phyloP scores from a whole-genome alignment of 257 asterid species.

The Gentiana dahurica region DNA sequence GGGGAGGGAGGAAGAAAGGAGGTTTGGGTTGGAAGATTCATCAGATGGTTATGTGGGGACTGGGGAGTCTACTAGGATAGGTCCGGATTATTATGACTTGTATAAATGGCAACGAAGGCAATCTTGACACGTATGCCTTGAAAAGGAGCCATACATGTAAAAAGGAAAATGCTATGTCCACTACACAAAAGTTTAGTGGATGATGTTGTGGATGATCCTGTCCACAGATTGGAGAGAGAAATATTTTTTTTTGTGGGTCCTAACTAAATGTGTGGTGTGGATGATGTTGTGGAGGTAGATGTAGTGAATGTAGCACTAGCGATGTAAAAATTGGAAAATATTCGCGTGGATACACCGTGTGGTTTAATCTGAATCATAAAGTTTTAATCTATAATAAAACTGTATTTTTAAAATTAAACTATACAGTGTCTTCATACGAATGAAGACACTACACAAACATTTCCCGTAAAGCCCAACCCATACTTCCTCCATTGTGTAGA shows the following conservation, averaged over 20 bases:
- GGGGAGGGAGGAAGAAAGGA: background rate
- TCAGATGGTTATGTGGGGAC: conserved; percentile 3
- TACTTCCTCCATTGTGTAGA: too few relatives aligned
- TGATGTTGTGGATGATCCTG: too few relatives aligned
- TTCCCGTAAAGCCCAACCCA: too few relatives aligned
- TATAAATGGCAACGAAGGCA: background rate
- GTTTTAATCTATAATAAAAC: background rate
- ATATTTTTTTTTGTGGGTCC: too few relatives aligned
- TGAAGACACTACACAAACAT: too few relatives aligned
- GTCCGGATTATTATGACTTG: conserved; percentile 5
- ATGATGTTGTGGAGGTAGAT: too few relatives aligned
- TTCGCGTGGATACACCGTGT: background rate
- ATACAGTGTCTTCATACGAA: background rate
- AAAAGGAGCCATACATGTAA: background rate
- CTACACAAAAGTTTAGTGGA: too few relatives aligned
- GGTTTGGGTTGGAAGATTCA: conserved; percentile 8
- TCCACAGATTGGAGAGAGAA: too few relatives aligned
- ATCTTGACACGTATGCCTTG: conserved; percentile 8
- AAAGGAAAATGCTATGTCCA: too few relatives aligned
- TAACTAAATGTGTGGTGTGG: too few relatives aligned
- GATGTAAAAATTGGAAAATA: background rate
- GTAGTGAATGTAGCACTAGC: too few relatives aligned
- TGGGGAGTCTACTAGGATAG: background rate
- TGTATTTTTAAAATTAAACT: background rate
- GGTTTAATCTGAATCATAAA: background rate